A percentile compares a stretch with the other conserved stretches of the same genome.
phyloP scores from a whole-genome alignment of 2,329 filamentous ascomycete genomes.

The Arthrocladium fulminans region DNA sequence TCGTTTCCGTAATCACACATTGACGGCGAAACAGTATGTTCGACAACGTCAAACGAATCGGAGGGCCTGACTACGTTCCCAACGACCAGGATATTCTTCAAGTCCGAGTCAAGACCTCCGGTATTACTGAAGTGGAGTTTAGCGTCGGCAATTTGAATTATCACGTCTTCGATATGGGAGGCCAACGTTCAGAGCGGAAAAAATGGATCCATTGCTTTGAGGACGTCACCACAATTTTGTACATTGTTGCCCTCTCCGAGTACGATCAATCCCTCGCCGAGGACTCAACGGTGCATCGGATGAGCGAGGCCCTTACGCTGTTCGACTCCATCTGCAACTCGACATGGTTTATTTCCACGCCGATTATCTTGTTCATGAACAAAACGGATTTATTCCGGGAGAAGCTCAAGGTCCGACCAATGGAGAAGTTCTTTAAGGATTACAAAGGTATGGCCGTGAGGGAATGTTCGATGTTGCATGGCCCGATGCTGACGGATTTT shows the following conservation, averaged over 20 bases:
- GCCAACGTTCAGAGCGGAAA: conserved; percentile 91
- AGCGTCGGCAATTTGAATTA: conserved; percentile 92
- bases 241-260: conserved; percentile 92
- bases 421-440: conserved; percentile 69
- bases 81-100: conserved; percentile 92
- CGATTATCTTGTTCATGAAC: conserved; percentile 65
- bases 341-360: conserved; percentile 63
- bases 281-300: conserved; percentile 80
- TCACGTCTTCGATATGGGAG: conserved; percentile 95
- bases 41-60: conserved; percentile 85
- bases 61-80: conserved; percentile 83
- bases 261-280: conserved; percentile 95
- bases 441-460: conserved; percentile 53
- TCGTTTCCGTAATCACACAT: too few species aligned
- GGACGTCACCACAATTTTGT: conserved; percentile 93
- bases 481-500: too few species aligned
- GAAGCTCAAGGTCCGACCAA: conserved; percentile 62
- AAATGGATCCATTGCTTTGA: conserved; percentile 99
- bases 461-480: too few species aligned
- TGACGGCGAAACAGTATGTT: too few species aligned
- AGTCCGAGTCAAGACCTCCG: conserved; percentile 94
- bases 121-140: conserved; percentile 94
- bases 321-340: conserved; percentile 68
- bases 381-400: conserved; percentile 69
- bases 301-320: conserved; percentile 62